Evolutionary conservation across 257 asterid genomes (phyloP).

Genomic region (Ligustrum vulgare): DNA sequence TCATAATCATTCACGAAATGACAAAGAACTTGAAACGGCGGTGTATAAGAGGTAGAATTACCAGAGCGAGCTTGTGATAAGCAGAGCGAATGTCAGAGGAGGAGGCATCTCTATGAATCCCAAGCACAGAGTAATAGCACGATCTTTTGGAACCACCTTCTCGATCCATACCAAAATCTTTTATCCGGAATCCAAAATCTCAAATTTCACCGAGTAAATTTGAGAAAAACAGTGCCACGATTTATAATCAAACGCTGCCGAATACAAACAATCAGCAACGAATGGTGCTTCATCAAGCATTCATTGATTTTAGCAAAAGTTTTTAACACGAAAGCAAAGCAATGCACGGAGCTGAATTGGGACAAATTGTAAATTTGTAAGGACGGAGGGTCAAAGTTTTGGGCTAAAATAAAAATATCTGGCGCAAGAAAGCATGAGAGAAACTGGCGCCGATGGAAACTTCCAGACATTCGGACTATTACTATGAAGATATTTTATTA

Average conservation of each 20-base stretch:
- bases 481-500: constrained; percentile 59
- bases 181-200: not conserved
- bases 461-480: constrained; percentile 51
- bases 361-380: not conserved
- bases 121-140: constrained; percentile 75
- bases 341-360: not conserved
- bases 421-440: constrained; percentile 1
- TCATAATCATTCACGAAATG: not conserved
- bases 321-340: not conserved
- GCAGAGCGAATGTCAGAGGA: constrained; percentile 80
- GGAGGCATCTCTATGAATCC: constrained; percentile 78
- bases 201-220: not conserved
- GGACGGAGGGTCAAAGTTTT: not conserved
- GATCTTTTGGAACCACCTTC: constrained; percentile 65
- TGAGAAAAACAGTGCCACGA: constrained; percentile 3
- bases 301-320: not conserved
- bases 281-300: not conserved
- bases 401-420: constrained; percentile 44
- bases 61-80: constrained; percentile 85
- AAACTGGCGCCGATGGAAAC: constrained; percentile 29
- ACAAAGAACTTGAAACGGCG: not conserved
- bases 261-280: not conserved
- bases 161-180: constrained; percentile 46
- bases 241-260: not conserved
- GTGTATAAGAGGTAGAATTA: not conserved